Conservation (phyloP, 148 eudicot species). For the Simmondsia chinensis region DNA sequence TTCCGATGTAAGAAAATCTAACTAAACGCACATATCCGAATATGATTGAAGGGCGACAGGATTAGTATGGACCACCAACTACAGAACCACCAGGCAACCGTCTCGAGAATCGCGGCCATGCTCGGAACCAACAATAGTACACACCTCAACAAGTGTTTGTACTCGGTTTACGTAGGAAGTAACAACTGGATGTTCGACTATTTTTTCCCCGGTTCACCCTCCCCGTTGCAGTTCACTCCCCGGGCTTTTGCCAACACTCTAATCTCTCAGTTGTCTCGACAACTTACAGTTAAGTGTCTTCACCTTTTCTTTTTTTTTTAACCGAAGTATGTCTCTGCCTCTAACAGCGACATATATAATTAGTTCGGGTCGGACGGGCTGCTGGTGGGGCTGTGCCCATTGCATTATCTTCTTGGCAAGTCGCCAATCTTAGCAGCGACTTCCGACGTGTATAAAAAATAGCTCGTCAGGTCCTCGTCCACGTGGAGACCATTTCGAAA, state of each 20-base stretch:
- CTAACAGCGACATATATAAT: not conserved
- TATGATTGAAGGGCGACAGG: no score
- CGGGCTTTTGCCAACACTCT: not conserved
- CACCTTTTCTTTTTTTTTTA: constrained; percentile 10
- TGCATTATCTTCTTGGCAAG: no score
- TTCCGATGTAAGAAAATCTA: no score
- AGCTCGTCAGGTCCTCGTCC: no score
- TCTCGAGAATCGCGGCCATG: not conserved
- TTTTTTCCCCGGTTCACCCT: not conserved
- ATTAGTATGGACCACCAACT: not conserved
- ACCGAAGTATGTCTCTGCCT: not conserved
- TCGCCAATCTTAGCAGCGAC: no score
- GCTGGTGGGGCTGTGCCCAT: no score
- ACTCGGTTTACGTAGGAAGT: constrained; percentile 1
- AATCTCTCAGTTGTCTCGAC: constrained; percentile 16
- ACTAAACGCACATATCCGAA: no score
- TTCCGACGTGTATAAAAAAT: no score
- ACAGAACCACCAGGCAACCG: not conserved
- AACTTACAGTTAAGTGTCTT: constrained; percentile 25
- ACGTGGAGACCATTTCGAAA: no score
- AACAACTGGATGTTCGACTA: not conserved
- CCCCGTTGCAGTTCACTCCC: not conserved
- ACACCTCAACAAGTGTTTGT: no score
- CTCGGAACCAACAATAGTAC: no score
- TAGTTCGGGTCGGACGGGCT: not conserved